Conservation (phyloP, 1,284 basidiomycete species). For the Volvariella surrecta region DNA sequence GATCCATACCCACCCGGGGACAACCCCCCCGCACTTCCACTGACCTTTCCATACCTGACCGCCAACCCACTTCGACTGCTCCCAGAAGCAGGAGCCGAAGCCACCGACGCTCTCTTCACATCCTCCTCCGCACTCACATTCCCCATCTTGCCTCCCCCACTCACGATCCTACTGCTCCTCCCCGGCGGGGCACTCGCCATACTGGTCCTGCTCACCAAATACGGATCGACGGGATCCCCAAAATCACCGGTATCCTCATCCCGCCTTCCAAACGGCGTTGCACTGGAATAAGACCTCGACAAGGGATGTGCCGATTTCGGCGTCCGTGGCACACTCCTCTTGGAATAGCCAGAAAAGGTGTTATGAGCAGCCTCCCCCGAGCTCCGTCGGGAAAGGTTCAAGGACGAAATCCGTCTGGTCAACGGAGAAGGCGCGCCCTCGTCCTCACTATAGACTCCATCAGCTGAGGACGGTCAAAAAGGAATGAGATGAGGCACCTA, state of each 20-base stretch:
- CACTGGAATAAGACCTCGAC: slow-evolving; percentile 22
- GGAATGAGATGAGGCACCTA: slow-evolving; percentile 35
- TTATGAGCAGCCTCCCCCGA: slow-evolving; percentile 20
- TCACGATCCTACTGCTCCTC: slow-evolving; percentile 14
- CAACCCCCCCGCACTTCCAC: no score
- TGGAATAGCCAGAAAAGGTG: slow-evolving; percentile 8
- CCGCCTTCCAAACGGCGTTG: slow-evolving; percentile 12
- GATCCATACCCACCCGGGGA: no score
- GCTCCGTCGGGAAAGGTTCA: slow-evolving; percentile 38
- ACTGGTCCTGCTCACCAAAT: neutral
- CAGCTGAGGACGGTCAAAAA: slow-evolving; percentile 4
- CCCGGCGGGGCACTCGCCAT: no score
- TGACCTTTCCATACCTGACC: no score
- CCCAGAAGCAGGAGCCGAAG: slow-evolving; percentile 8
- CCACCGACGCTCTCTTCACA: slow-evolving; percentile 5
- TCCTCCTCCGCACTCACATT: slow-evolving; percentile 12
- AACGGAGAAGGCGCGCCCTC: slow-evolving; percentile 73
- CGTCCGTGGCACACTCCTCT: neutral
- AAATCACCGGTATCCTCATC: slow-evolving; percentile 10
- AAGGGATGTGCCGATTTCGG: slow-evolving; percentile 17
- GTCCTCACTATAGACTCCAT: slow-evolving; percentile 47
- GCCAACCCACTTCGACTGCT: no score
- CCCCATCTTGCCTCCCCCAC: slow-evolving; percentile 10
- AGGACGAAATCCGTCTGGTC: slow-evolving; percentile 52
- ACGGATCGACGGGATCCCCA: slow-evolving; percentile 5